Conservation (phyloP, 1,284 basidiomycete genomes). For the Boletus putidus region DNA sequence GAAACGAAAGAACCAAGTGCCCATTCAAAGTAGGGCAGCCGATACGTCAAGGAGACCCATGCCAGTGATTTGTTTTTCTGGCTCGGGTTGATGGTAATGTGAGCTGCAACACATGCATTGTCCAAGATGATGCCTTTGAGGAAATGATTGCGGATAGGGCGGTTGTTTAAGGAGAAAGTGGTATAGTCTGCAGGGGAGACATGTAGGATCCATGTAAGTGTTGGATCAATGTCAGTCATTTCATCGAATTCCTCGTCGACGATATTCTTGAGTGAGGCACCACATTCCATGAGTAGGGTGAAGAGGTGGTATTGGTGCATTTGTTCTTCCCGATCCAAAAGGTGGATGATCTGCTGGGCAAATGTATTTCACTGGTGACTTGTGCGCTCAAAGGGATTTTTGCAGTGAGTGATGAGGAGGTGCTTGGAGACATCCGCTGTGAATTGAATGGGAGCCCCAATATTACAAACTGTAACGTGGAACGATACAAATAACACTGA, state of each 20-base stretch:
- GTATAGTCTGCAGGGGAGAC: conserved; percentile 3
- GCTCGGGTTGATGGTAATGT: conserved; percentile 6
- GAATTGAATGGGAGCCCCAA: too few species aligned
- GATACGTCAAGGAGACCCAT: not conserved
- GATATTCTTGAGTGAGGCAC: conserved; percentile 5
- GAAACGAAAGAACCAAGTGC: not conserved
- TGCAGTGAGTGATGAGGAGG: not conserved
- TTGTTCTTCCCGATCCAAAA: conserved; percentile 5
- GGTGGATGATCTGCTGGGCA: not conserved
- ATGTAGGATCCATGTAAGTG: not conserved
- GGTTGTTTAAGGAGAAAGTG: not conserved
- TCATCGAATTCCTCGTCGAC: conserved; percentile 1
- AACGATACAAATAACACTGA: too few species aligned
- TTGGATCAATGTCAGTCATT: conserved; percentile 1
- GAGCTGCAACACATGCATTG: not conserved
- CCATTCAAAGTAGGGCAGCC: not conserved
- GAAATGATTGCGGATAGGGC: conserved; percentile 12
- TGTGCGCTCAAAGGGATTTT: not conserved
- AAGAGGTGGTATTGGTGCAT: conserved; percentile 8
- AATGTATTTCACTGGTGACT: not conserved
- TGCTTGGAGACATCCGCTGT: not conserved
- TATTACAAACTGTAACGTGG: too few species aligned
- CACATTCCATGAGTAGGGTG: not conserved
- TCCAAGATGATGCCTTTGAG: conserved; percentile 9
- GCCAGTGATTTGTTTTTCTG: not conserved